phyloP scores from a whole-genome alignment of 2,329 filamentous ascomycete species.

The Lachnellula subtilissima region DNA sequence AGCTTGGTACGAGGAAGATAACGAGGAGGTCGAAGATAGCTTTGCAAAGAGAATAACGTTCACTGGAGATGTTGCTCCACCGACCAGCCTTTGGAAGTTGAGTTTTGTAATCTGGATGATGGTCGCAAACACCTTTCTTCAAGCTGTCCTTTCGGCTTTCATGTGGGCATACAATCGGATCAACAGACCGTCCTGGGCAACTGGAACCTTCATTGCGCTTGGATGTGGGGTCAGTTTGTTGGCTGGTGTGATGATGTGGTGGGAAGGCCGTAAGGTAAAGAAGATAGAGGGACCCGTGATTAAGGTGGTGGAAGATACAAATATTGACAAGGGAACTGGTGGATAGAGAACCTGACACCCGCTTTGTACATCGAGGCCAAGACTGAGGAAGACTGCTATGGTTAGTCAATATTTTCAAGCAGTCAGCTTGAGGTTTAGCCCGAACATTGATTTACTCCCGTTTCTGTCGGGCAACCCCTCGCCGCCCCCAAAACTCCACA shows the following conservation, averaged over 20 bases:
- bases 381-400: too few species aligned
- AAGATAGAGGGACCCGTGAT: constrained; percentile 14
- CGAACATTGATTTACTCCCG: too few species aligned
- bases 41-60: constrained; percentile 50
- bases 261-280: constrained; percentile 17
- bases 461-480: too few species aligned
- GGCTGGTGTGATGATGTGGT: constrained; percentile 16
- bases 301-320: constrained; percentile 7
- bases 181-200: constrained; percentile 13
- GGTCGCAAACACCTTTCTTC: constrained; percentile 35
- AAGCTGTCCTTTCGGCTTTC: constrained; percentile 8
- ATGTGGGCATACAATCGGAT: constrained; percentile 20
- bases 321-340: not conserved
- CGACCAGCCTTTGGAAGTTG: constrained; percentile 67
- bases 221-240: constrained; percentile 15
- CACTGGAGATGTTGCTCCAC: constrained; percentile 63
- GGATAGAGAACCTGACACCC: too few species aligned
- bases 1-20: constrained; percentile 55
- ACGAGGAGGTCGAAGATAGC: constrained; percentile 47
- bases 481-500: too few species aligned
- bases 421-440: too few species aligned
- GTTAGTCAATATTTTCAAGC: too few species aligned
- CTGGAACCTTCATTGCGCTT: constrained; percentile 13
- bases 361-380: too few species aligned
- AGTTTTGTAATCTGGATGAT: constrained; percentile 52